Base-by-base conservation (phyloP, 2,329 filamentous ascomycete species). In the Alternaria burnsii region DNA sequence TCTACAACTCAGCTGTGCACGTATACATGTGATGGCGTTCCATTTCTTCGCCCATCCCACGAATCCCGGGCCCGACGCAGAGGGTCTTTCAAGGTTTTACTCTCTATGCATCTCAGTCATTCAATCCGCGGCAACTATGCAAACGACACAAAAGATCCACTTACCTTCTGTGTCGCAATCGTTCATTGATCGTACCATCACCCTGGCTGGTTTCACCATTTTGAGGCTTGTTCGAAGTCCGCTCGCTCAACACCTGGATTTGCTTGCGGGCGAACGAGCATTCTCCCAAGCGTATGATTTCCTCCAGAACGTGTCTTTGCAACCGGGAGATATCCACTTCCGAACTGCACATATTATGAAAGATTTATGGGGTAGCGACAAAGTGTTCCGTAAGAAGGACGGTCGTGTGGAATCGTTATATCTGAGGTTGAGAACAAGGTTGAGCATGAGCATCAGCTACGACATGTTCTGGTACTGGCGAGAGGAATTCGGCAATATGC, bases 391-490 rank as follows among this genome's bases (percentile, higher is more conserved):
- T 12, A 68, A 70, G 46, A 73, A 70, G 56, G 72, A 77, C 36
- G 76, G 76, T 7, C 68, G 62, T 18, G 43, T 76, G 7, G 76
- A 79, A 48, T 71, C 71, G 40, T 62, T 78, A 2, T 71, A 71
- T 8, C 56, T 78, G 20, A 65, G 74, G 36, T 50, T 78, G 30
- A 62, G 76, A 44, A 78, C 73, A 10, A 58, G 76, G 47, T 61
- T 78, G 14, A 76, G 72, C 50, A 78, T 78, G 76, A 77, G 75
- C 52, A 69, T 78, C 16, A 76, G 70, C 42, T 78, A 78, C 46
- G 76, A 78, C 50, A 78, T 77, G 75, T 78, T 78, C 60, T 78
- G 76, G 76, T 78, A 77, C 47, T 78, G 76, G 76, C 64, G 76
- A 52, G 76, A 77, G 58, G 76, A 77, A 36, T 78, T 78, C 32